Base-by-base conservation (phyloP, 78 protist species). In the Carpediemonas membranifera region DNA sequence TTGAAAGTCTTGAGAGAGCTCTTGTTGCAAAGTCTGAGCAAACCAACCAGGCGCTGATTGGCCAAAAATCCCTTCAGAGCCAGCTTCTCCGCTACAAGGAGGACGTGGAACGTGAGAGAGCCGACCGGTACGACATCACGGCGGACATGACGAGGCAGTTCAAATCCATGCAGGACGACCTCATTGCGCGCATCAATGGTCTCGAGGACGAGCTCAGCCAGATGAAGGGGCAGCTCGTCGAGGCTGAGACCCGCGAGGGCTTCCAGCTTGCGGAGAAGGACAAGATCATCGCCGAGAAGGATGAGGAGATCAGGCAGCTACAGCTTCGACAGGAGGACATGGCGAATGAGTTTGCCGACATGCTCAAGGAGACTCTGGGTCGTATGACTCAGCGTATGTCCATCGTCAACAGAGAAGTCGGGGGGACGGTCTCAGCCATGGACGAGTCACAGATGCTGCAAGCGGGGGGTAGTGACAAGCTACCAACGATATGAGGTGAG, bases 71-170 rank as follows among this genome's bases (percentile, higher is more conserved):
- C 41, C 28, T 66, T 14, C 53, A 59, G 27, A 11, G 14, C 15
- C 53, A 66, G 18, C 57, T 66, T 1, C 2, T 24, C 11, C 13
- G 54, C 7, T 66, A 66, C 54, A 56, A 59, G 16, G 52, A 37
- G 9, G 82, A 68, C 44, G 62, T 70, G 56, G 66, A 54, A 1
- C 28, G 53, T 9, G 71, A 68, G 37, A 44, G 53, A 36, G 47
- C 57, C 37, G 78, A 74, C 39, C 57, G 78, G 7, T 75, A 60
- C n/a, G 86, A 72, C 52, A 81, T 81, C 65, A 81, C 79, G 9
- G n/a, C 72, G 0, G 80, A 81, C 66, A 73, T 81, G 79, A 81
- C 86, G 28, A 69, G 86, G 21, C 86, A 81, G 63, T 68, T 67
- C 78, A 81, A 81, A 62, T 16, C 69, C 15, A 72, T 74, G 70